Conservation (phyloP, 2,329 filamentous ascomycete genomes). For the Cyphellophora attinorum region DNA sequence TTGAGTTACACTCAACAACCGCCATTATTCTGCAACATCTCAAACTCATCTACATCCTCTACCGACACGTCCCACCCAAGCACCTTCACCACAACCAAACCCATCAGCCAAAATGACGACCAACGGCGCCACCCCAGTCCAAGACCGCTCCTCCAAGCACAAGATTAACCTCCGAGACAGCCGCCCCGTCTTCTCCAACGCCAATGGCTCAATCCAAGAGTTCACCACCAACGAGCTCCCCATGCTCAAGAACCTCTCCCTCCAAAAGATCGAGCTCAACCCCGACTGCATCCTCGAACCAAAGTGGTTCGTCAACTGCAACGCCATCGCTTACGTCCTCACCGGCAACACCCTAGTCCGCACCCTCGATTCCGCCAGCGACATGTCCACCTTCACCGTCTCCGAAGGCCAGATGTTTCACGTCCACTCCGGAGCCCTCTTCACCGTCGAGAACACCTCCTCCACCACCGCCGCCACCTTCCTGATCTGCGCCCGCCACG, state of each 20-base stretch:
- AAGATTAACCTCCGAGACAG: background rate
- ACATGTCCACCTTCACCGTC: slow-evolving; percentile 1
- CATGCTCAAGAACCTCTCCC: slow-evolving; percentile 1
- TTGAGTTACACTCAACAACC: too few species aligned
- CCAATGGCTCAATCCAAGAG: background rate
- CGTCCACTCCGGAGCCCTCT: background rate
- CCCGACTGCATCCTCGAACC: background rate
- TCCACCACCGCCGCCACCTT: background rate
- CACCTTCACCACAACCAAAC: background rate
- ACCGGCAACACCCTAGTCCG: background rate
- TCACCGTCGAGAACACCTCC: background rate
- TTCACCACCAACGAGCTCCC: slow-evolving; percentile 1
- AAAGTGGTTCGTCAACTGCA: slow-evolving; percentile 1
- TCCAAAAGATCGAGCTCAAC: background rate
- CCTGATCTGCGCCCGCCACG: background rate
- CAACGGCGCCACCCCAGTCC: background rate
- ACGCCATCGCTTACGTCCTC: background rate
- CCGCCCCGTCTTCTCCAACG: background rate
- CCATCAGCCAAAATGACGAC: background rate
- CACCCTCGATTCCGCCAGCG: background rate
- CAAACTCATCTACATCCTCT: background rate
- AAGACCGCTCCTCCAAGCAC: slow-evolving; percentile 1
- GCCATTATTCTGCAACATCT: background rate
- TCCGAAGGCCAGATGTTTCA: background rate
- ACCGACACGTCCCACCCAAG: background rate